phyloP scores from a whole-genome alignment of 2,329 filamentous ascomycete species.

The Fusarium vanettenii region DNA sequence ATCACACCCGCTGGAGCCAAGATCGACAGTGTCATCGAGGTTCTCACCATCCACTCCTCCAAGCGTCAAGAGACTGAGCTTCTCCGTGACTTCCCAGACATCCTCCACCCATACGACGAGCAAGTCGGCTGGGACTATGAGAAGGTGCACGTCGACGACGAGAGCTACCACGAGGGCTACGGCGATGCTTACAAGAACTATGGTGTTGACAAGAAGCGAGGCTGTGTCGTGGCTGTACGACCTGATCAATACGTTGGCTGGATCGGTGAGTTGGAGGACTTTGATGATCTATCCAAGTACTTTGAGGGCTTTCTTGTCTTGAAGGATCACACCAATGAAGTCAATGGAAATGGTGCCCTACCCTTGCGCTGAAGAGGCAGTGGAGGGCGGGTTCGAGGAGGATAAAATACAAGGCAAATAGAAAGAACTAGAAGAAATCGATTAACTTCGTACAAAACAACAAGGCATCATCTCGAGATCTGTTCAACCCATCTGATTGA shows the following conservation, averaged over 20 bases:
- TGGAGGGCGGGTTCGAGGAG: neutral
- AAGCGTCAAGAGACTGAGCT: slow-evolving; percentile 61
- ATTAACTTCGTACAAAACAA: neutral
- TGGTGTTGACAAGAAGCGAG: slow-evolving; percentile 65
- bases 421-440: neutral
- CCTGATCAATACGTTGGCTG: slow-evolving; percentile 75
- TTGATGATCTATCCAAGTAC: slow-evolving; percentile 5
- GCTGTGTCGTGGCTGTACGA: slow-evolving; percentile 69
- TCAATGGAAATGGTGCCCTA: neutral
- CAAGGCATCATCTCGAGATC: neutral
- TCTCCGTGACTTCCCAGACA: slow-evolving; percentile 50
- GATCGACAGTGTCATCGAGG: slow-evolving; percentile 59
- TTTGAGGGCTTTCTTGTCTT: neutral
- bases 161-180: slow-evolving; percentile 64
- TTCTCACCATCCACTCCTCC: slow-evolving; percentile 70
- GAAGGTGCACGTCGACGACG: slow-evolving; percentile 67
- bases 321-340: neutral
- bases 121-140: slow-evolving; percentile 66
- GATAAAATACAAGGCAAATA: neutral
- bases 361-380: neutral
- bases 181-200: slow-evolving; percentile 66
- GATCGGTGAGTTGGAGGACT: slow-evolving; percentile 52
- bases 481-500: neutral
- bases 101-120: slow-evolving; percentile 61
- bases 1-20: slow-evolving; percentile 37